Base-by-base conservation (phyloP, 257 asterid species). In the Nicotiana knightiana region DNA sequence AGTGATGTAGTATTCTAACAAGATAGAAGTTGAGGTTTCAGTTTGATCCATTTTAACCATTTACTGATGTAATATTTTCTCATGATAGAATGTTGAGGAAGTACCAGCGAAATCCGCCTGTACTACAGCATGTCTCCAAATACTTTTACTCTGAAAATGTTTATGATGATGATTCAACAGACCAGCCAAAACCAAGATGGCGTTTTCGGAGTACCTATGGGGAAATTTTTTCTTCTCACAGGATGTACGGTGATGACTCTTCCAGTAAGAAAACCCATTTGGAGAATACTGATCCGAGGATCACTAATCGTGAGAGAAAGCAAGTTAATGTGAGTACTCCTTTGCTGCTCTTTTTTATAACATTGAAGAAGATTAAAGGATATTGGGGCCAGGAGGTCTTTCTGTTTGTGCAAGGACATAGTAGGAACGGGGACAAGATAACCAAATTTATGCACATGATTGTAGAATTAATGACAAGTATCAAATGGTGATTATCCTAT, bases 61-160 rank as follows among this genome's bases (percentile, higher is more conserved):
- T 35, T 54, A 32, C 57, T 58, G 75, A 81, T 67, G 13, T 43
- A 64, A 39, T 66, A 54, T 85, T 83, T 83, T 65, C 4, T 24
- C 51, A 51, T 82, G 83, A 62, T 87, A 95, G 99, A 90, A 80
- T 95, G 92, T 48, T 93, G 91, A 84, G 55, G 83, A 90, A 70
- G 83, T 81, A 86, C 76, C 83, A 35, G 53, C 37, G 86, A 71
- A 65, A 90, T 80, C 93, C 93, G 8, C 82, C 81, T 86, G 87
- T 86, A 67, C 68, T 84, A 82, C 83, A 82, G 79, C 87, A 67
- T 9, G 79, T 90, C 82, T 90, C 96, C 39, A 91, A 91, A 88
- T 87, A 91, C 84, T 95, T 92, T 48, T 90, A 88, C 87, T 78
- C 87, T 1, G 97, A 93, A 87, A 83, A 88, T 87, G 97, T 93